Evolutionary conservation across 2,329 filamentous ascomycete species (phyloP), one percentile per base, ranked within the genome.

Genomic region (Botrytis squamosa): DNA sequence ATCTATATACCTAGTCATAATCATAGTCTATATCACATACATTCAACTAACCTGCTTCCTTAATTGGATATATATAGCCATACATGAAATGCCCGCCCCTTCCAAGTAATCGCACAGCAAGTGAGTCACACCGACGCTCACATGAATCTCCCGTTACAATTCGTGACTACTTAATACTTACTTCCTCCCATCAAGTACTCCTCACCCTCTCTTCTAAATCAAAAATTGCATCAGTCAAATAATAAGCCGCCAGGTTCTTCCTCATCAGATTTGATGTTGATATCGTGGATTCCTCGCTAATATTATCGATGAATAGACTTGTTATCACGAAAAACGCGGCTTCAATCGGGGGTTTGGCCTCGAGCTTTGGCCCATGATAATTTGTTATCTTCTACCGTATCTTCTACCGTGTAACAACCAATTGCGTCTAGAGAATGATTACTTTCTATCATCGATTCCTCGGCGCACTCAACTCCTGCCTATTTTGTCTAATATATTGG

Each of bases 401-500:
- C 12, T 40, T 40, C 16, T 42, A 16, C 40, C 40, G 49, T 42
- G 12, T 44, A 42, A 33, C 66, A 69, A n/a, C 49, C 66, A 57
- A 20, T 49, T 25, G 22, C 36, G 29, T 57, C n/a, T 0, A 68
- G 36, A 25, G 7, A 7, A 10, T 68, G 9, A 9, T 0, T 40
- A 55, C 18, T 5, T 38, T 29, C 9, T 4, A 40, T 25, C 33
- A 16, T 69, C 18, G 29, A 22, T 25, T 33, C n/a, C 18, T 69
- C n/a, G 46, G 36, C n/a, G 22, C 29, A n/a, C 18, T 57, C 42
- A 25, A 68, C 66, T 42, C 66, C 66, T 68, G 49, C 66, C 66
- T 57, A 42, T 68, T 57, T 55, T 25, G 59, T 9, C 18, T 40
- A 25, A 40, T 40, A 22, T n/a, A n/a, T 40, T 18, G 22, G 12